Percentiles rank a stretch among this genome's conserved stretches.
These are phyloP conservation scores for Pythium biforme DNA, from an alignment of 352 stramenopile species.

Conservation along the genomic window DNA sequence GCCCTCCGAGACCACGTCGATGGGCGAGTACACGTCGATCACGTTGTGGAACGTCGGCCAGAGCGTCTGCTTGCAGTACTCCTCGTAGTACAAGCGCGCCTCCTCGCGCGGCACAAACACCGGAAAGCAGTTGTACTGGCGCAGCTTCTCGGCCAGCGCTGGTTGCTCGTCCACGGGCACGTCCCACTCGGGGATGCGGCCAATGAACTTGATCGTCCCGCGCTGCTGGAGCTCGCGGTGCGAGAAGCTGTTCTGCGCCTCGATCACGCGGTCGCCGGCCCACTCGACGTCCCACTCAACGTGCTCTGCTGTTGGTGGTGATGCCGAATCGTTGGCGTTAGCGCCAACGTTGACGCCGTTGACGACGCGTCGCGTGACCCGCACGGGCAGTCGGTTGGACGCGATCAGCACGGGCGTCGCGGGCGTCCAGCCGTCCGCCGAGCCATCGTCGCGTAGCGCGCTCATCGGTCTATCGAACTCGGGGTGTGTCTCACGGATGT, in stretches of 20 bases:
- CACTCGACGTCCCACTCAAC: constrained; percentile 59
- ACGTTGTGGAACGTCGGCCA: constrained; percentile 98
- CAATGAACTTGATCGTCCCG: constrained; percentile 73
- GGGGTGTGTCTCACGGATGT: too few species aligned
- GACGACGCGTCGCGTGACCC: constrained; percentile 26
- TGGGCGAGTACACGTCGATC: constrained; percentile 84
- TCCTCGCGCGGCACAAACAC: constrained; percentile 58
- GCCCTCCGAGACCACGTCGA: constrained; percentile 58
- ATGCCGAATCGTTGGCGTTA: too few species aligned
- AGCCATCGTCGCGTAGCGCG: constrained; percentile 5
- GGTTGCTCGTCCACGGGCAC: constrained; percentile 50
- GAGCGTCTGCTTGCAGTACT: constrained; percentile 97
- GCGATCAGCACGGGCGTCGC: constrained; percentile 72
- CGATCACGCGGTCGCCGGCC: constrained; percentile 72
- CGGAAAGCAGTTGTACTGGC: constrained; percentile 63
- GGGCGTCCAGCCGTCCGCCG: constrained; percentile 44
- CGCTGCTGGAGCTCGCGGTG: constrained; percentile 67
- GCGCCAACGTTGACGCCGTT: background rate
- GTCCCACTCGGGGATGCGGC: constrained; percentile 51
- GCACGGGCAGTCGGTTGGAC: constrained; percentile 64
- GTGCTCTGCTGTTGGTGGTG: background rate
- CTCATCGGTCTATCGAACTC: constrained; percentile 6
- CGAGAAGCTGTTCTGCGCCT: constrained; percentile 72
- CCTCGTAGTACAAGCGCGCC: constrained; percentile 81
- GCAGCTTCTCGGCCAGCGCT: constrained; percentile 46